Conservation (phyloP, 169 alveolate genomes). For the Plasmodium berghei region DNA sequence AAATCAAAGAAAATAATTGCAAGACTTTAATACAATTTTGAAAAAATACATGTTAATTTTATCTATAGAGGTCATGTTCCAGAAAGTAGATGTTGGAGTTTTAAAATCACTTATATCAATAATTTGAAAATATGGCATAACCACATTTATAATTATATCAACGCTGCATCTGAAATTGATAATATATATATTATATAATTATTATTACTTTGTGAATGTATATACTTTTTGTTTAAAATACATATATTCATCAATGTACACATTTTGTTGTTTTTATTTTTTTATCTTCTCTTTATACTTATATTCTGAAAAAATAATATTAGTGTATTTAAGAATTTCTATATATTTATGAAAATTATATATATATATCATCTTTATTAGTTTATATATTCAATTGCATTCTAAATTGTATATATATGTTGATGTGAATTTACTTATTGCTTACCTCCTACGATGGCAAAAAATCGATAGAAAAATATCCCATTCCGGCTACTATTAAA, state of each 20-base stretch:
- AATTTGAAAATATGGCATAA: conserved; percentile 74
- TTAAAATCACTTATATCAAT: conserved; percentile 67
- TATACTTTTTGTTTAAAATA: conserved; percentile 5
- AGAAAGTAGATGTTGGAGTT: conserved; percentile 62
- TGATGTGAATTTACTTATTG: neutral
- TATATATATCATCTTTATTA: no score
- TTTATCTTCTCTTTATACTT: conserved; percentile 34
- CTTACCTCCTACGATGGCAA: conserved; percentile 69
- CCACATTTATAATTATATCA: conserved; percentile 64
- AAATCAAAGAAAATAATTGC: no score
- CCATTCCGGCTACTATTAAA: conserved; percentile 50
- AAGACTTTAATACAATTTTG: no score
- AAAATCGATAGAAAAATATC: conserved; percentile 54
- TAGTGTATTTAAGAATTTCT: neutral
- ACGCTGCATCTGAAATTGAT: conserved; percentile 29
- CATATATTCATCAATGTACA: neutral
- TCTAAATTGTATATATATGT: neutral
- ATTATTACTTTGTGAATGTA: neutral
- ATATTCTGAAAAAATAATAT: conserved; percentile 35
- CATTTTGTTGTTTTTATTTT: neutral
- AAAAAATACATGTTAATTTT: conserved; percentile 42
- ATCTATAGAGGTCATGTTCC: conserved; percentile 72
- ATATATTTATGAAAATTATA: neutral
- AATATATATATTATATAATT: neutral
- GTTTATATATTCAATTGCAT: no score